Conservation (phyloP, 345 rosid species). For the Diplotaxis tenuifolia region DNA sequence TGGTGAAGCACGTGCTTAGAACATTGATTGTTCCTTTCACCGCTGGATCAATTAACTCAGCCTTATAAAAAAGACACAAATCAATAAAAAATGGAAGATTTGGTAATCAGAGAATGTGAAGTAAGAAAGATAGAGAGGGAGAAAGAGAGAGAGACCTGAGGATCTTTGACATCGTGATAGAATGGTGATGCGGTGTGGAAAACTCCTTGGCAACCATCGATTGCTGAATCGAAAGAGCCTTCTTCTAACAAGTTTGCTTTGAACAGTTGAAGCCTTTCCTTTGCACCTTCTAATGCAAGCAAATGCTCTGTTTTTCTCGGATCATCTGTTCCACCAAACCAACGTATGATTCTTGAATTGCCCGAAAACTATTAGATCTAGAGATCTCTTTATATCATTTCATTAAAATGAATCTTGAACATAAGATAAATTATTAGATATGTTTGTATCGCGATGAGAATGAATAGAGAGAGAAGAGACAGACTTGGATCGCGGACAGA, state of each 20-base stretch:
- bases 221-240: neutral
- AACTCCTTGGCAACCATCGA: constrained; percentile 71
- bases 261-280: constrained; percentile 49
- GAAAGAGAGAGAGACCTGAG: constrained; percentile 24
- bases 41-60: constrained; percentile 80
- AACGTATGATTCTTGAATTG: neutral
- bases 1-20: constrained; percentile 62
- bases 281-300: constrained; percentile 38
- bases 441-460: neutral
- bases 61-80: constrained; percentile 28
- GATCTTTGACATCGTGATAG: constrained; percentile 73
- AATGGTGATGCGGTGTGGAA: constrained; percentile 92
- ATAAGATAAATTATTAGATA: neutral
- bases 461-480: constrained; percentile 32
- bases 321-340: constrained; percentile 27
- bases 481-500: constrained; percentile 80
- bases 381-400: neutral
- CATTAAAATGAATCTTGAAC: neutral
- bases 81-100: no score
- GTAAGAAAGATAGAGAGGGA: neutral
- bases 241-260: constrained; percentile 77
- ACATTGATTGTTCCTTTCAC: constrained; percentile 87
- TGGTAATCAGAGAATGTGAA: neutral
- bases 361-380: neutral
- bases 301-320: constrained; percentile 43